These are phyloP conservation scores for Tetragonia tetragonoides DNA, from an alignment of 148 eudicot genomes.

Conservation along the genomic window DNA sequence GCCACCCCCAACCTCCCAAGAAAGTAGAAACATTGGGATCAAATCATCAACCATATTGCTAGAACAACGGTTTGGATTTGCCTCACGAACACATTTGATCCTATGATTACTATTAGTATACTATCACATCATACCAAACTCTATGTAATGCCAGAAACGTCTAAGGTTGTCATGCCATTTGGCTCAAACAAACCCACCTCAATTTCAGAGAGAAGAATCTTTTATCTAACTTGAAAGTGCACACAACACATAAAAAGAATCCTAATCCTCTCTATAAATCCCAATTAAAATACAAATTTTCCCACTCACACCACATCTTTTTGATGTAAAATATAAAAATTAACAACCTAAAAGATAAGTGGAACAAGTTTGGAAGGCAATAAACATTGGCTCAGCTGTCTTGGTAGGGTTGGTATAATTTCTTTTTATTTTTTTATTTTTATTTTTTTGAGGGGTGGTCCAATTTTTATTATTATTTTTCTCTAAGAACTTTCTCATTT, in stretches of 20 bases:
- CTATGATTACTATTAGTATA: no score
- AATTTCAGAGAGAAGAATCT: conserved; percentile 19
- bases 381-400: conserved; percentile 25
- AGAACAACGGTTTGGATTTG: background rate
- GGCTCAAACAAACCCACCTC: conserved; percentile 2
- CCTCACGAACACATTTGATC: background rate
- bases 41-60: no score
- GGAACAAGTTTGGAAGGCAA: conserved; percentile 25
- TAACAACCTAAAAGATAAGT: conserved; percentile 21
- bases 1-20: no score
- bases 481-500: background rate
- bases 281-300: background rate
- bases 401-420: conserved; percentile 25
- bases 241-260: background rate
- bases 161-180: conserved; percentile 5
- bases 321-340: background rate
- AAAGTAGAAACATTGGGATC: no score
- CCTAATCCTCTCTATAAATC: background rate
- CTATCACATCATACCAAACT: no score
- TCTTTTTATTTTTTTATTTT: background rate
- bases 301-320: background rate
- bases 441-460: no score
- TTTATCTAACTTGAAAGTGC: conserved; percentile 10
- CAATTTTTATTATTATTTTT: background rate
- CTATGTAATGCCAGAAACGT: background rate